Evolutionary conservation across 768 basidiomycete species (phyloP).

Genomic region (Pleurotus giganteus): DNA sequence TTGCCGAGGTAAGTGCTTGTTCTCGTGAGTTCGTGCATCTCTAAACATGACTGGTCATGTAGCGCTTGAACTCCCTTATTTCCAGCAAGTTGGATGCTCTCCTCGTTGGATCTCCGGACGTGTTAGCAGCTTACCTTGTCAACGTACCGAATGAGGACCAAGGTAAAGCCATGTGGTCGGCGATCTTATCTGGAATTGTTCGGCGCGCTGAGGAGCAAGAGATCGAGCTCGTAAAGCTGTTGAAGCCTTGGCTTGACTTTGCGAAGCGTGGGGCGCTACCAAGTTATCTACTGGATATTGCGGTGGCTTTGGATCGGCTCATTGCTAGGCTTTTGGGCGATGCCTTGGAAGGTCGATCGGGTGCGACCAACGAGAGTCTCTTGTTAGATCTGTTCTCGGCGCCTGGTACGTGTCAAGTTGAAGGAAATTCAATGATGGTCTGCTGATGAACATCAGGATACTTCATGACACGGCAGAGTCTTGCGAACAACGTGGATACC

Average conservation of each 20-base stretch:
- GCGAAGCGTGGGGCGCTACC: constrained; percentile 39
- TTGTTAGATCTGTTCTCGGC: constrained; percentile 37
- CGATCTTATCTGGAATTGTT: constrained; percentile 43
- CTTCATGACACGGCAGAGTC: constrained; percentile 33
- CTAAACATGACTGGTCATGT: no score
- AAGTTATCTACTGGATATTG: constrained; percentile 40
- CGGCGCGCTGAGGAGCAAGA: constrained; percentile 21
- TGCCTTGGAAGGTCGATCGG: constrained; percentile 25
- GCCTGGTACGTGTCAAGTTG: constrained; percentile 34
- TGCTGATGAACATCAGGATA: constrained; percentile 22
- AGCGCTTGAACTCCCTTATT: constrained; percentile 49
- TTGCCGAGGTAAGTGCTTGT: constrained; percentile 41
- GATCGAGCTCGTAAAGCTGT: constrained; percentile 19
- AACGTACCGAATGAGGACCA: constrained; percentile 35
- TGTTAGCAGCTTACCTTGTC: constrained; percentile 53
- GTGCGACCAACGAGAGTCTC: constrained; percentile 26
- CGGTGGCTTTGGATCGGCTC: constrained; percentile 42
- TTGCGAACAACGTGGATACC: constrained; percentile 28
- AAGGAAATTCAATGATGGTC: not conserved
- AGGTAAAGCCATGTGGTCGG: constrained; percentile 42
- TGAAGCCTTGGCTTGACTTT: constrained; percentile 37
- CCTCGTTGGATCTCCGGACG: constrained; percentile 35
- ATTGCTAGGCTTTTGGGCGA: constrained; percentile 38
- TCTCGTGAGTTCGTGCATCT: no score
- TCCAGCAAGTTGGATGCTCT: constrained; percentile 35